phyloP scores from a whole-genome alignment of 225 moss, liverwort and hornwort genomes.

The Asterella californica region DNA sequence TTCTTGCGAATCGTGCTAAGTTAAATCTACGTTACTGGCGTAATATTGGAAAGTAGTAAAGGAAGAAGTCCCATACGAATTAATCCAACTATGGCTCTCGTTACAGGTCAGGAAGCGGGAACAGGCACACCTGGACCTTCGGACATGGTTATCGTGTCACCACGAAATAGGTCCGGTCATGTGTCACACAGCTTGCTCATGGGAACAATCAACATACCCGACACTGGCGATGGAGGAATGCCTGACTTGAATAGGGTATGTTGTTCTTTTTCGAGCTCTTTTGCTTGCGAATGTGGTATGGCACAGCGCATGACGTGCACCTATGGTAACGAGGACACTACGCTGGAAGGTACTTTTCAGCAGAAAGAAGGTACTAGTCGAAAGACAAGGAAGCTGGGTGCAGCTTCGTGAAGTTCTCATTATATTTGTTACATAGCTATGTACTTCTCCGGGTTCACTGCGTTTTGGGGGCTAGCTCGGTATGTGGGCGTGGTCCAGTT shows the following conservation, averaged over 20 bases:
- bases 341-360: no score
- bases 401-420: no score
- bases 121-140: conserved; percentile 52
- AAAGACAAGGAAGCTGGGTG: no score
- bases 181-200: conserved; percentile 93
- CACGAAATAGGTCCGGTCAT: conserved; percentile 65
- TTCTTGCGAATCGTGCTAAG: no score
- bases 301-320: background rate
- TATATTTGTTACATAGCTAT: no score
- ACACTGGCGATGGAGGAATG: conserved; percentile 75
- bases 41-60: no score
- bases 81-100: background rate
- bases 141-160: conserved; percentile 57
- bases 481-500: no score
- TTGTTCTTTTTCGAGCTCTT: background rate
- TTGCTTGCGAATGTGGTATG: background rate
- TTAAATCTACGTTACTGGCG: no score
- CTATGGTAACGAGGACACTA: background rate
- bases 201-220: conserved; percentile 98
- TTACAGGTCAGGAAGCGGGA: conserved; percentile 37
- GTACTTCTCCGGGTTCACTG: no score
- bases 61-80: no score
- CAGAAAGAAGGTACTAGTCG: no score
- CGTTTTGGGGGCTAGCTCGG: no score
- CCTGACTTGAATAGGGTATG: conserved; percentile 86